Base-by-base conservation (phyloP, 2,329 filamentous ascomycete genomes). In the Pezicula neosporulosa region DNA sequence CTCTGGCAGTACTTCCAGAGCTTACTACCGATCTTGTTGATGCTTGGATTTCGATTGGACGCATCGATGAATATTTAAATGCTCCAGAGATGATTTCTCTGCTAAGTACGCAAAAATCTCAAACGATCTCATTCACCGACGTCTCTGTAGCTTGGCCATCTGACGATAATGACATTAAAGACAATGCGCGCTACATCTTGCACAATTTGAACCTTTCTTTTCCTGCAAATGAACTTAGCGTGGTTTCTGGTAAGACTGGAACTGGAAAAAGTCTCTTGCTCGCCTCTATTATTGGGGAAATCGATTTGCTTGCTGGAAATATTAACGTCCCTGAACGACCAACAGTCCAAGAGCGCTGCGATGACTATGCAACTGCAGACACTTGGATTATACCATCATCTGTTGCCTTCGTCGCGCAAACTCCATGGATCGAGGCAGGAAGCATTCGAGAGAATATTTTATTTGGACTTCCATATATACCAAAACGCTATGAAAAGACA, bases 381-480 rank as follows among this genome's bases (percentile, higher is more conserved):
- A 73, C 89, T 57, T 91, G 88, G 88, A 83, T 87, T 42, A 76
- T 90, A 15, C 78, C 84, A 7, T 77, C 78, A 3, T 80, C 86
- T 1, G 78, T 91, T 44, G 89, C 89, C 0, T 93, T 85, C 59
- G 86, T 92, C 33, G 82, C 86, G 1, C 88, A 92, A 64, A 89
- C 87, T 6, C 89, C 89, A 0, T 94, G 89, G 89, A 89, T 94
- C 44, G 89, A 93, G 63, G 92, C 92, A 60, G 86, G 86, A 1
- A 87, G 83, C 6, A 84, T 95, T 55, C 83, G 80, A 51, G 84
- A 90, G 41, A 95, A 94, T 59, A 87, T 94, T 47, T 68, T 90
- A 0, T 94, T 93, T 55, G 88, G 88, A 0, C 72, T 92, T 2
- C 88, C 88, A 0, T 80, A 78, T 28, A 80, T 90, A 48, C 72